These are phyloP conservation scores for Lecanicillium sp. DNA, from an alignment of 2,329 filamentous ascomycete genomes.

Conservation along the genomic window DNA sequence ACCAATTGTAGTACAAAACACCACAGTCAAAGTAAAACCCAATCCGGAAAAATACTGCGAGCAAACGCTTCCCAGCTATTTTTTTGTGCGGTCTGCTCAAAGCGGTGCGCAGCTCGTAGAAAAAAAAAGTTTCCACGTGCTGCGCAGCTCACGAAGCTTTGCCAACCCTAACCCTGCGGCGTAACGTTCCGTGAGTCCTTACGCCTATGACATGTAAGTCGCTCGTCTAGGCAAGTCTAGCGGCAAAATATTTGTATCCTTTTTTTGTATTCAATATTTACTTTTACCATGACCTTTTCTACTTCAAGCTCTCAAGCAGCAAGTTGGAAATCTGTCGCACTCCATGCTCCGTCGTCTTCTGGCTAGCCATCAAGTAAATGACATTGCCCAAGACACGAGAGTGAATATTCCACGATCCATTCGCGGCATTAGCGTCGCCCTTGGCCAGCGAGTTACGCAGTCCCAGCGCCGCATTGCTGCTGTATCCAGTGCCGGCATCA, in stretches of 20 bases:
- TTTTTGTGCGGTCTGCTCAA: too few relatives aligned
- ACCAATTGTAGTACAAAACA: too few relatives aligned
- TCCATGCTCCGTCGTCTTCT: conserved; percentile 28
- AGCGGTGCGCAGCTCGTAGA: too few relatives aligned
- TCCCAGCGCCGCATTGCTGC: conserved; percentile 35
- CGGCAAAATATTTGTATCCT: too few relatives aligned
- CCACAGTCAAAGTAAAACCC: too few relatives aligned
- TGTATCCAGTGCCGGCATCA: conserved; percentile 35
- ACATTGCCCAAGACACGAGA: conserved; percentile 50
- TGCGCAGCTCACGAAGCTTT: neutral
- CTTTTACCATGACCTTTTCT: neutral
- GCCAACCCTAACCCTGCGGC: neutral
- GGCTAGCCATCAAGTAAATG: conserved; percentile 50
- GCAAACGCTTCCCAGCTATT: too few relatives aligned
- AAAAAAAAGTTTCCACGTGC: neutral
- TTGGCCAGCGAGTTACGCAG: conserved; percentile 30
- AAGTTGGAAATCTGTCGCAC: conserved; percentile 17
- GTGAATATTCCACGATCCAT: conserved; percentile 41
- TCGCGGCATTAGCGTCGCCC: conserved; percentile 17
- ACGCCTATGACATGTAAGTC: too few relatives aligned
- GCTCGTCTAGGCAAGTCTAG: too few relatives aligned
- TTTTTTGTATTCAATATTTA: neutral
- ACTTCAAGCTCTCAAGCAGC: conserved; percentile 1
- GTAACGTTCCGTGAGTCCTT: too few relatives aligned
- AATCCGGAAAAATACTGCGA: too few relatives aligned